Base-by-base conservation (phyloP, 345 rosid species). In the Corchorus olitorius region DNA sequence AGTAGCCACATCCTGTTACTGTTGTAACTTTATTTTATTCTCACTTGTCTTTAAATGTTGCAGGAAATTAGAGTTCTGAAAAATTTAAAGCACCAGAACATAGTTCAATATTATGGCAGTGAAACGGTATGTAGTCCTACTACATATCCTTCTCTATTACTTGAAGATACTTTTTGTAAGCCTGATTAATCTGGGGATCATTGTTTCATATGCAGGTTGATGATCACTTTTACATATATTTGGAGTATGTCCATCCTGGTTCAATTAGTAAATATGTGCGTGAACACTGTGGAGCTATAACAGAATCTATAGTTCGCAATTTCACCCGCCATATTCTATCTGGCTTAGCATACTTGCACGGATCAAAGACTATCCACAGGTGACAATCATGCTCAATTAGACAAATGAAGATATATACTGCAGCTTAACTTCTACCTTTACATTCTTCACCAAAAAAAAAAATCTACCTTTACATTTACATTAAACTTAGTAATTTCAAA, bases 101-200 rank as follows among this genome's bases (percentile, higher is more conserved):
- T 91, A 15, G 96, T 91, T 80, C 92, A 86, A 73, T 91, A 91
- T 74, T 88, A 89, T 76, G 92, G 96, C 69, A 83, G 92, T 83
- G 93, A 89, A 81, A 83, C 81, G 19, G 96, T 91, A 76, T 67
- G 89, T 67, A 41, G 35, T 71, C 58, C n/a, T 64, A 60, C 27
- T 11, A 19, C 63, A 70, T 34, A 35, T 70, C 41, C 52, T 43
- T 14, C 33, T 17, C 4, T 8, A 17, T 70, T 14, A 13, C 46
- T 69, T 73, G 33, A n/a, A 66, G 48, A 63, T 54, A 69, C 5
- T 9, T 71, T 68, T 14, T 77, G 55, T 55, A 39, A 17, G 67
- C n/a, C 76, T 71, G 61, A 55, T 76, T 75, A 20, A 77, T 56
- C 56, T 13, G 7, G 39, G 72, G 61, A 72, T 16, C 58, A 52